Evolutionary conservation across 2,329 filamentous ascomycete genomes (phyloP).

Genomic region (Zarea fungicola): DNA sequence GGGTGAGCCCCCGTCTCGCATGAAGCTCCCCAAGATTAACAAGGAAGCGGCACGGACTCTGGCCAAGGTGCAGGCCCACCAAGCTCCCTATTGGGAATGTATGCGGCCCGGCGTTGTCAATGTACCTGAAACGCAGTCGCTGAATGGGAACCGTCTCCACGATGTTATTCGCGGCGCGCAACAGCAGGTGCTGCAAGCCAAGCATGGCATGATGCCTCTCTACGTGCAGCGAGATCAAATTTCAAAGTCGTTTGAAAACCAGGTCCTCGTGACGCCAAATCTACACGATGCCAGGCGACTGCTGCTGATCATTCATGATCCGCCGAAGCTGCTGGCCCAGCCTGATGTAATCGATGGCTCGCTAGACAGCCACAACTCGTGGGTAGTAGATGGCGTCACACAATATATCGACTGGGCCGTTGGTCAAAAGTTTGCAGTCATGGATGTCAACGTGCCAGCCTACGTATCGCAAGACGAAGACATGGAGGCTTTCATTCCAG

Average conservation of each 20-base stretch:
- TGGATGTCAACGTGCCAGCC: constrained; percentile 87
- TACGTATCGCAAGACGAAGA: constrained; percentile 61
- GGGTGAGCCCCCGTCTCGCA: constrained; percentile 77
- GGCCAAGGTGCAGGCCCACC: constrained; percentile 53
- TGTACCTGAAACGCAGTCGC: constrained; percentile 44
- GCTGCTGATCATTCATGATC: constrained; percentile 85
- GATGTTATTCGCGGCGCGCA: constrained; percentile 78
- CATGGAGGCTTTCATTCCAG: constrained; percentile 41
- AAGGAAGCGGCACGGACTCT: constrained; percentile 52
- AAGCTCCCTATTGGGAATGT: constrained; percentile 78
- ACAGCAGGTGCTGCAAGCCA: constrained; percentile 62
- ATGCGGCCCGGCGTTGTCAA: constrained; percentile 66
- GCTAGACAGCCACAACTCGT: constrained; percentile 78
- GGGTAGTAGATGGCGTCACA: constrained; percentile 78
- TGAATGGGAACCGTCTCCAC: constrained; percentile 62
- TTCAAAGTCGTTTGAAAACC: constrained; percentile 75
- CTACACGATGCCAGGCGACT: constrained; percentile 63
- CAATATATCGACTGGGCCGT: constrained; percentile 82
- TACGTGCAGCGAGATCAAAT: constrained; percentile 70
- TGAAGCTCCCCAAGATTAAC: constrained; percentile 52
- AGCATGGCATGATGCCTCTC: constrained; percentile 72
- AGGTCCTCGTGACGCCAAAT: constrained; percentile 74
- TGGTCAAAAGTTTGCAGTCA: constrained; percentile 70
- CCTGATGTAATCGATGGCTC: constrained; percentile 65
- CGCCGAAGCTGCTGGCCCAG: constrained; percentile 66